These are phyloP conservation scores for Candida jianshihensis DNA, from an alignment of 805 yeast genomes.

Conservation along the genomic window DNA sequence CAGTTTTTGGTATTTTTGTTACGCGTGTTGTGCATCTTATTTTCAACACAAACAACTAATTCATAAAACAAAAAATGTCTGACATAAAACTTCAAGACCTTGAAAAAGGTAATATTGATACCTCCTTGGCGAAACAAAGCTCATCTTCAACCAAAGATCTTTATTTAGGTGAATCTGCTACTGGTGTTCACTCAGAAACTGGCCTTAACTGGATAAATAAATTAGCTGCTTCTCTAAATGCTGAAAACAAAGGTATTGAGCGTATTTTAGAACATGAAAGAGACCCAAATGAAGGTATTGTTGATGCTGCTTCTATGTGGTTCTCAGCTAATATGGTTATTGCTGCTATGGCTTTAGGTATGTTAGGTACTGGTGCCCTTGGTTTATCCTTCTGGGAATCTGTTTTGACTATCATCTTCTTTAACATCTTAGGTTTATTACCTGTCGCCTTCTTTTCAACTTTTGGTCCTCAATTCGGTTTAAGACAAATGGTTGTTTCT, in stretches of 20 bases:
- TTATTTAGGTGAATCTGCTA: slow-evolving; percentile 15
- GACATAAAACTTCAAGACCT: slow-evolving; percentile 17
- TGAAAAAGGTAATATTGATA: slow-evolving; percentile 21
- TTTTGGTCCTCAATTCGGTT: slow-evolving; percentile 79
- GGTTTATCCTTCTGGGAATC: slow-evolving; percentile 71
- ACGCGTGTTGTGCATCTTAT: too few relatives aligned
- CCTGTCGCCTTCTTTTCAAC: slow-evolving; percentile 81
- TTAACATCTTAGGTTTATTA: slow-evolving; percentile 61
- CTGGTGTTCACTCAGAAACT: slow-evolving; percentile 13
- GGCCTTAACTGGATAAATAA: slow-evolving; percentile 18
- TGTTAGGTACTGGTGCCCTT: slow-evolving; percentile 55
- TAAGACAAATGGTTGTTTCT: slow-evolving; percentile 82
- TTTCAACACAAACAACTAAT: too few relatives aligned
- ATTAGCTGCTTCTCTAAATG: slow-evolving; percentile 24
- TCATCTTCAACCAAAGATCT: slow-evolving; percentile 7
- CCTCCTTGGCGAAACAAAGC: neutral
- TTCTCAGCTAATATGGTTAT: slow-evolving; percentile 83
- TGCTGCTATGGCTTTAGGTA: slow-evolving; percentile 78
- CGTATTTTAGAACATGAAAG: slow-evolving; percentile 75
- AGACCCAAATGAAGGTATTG: slow-evolving; percentile 49
- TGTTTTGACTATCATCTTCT: slow-evolving; percentile 60
- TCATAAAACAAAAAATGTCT: slow-evolving; percentile 3
- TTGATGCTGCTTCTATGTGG: slow-evolving; percentile 84
- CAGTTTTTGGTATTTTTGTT: too few relatives aligned
- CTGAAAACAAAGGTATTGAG: slow-evolving; percentile 74